Conservation (phyloP, 2,329 filamentous ascomycete genomes). For the Blastomyces parvus region DNA sequence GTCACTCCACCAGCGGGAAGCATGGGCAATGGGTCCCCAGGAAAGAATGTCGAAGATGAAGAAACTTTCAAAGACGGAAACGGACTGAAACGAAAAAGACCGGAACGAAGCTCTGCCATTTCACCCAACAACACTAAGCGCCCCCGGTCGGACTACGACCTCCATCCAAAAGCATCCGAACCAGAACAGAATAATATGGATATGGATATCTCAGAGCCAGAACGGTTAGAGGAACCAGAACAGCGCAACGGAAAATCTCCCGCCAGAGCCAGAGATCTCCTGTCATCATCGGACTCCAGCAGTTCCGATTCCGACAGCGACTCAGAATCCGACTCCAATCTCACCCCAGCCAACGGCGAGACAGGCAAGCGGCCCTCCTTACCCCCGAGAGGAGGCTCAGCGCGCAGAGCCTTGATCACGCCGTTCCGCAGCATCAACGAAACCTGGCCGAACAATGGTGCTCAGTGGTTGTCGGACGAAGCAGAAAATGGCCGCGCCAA, state of each 20-base stretch:
- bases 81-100: not conserved
- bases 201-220: not conserved
- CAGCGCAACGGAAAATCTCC: not conserved
- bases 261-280: not conserved
- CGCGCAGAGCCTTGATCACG: not conserved
- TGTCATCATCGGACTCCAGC: not conserved
- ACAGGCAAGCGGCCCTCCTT: not conserved
- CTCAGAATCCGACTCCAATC: constrained; percentile 12
- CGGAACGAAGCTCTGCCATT: not conserved
- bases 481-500: not conserved
- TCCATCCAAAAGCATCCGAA: not conserved
- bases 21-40: not conserved
- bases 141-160: too few relatives aligned
- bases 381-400: not conserved
- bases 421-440: not conserved
- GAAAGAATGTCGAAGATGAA: not conserved
- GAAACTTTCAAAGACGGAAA: not conserved
- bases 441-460: not conserved
- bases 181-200: not conserved
- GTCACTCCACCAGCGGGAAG: not conserved
- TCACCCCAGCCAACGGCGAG: not conserved
- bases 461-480: not conserved
- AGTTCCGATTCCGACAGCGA: constrained; percentile 16
- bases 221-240: not conserved
- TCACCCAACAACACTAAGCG: not conserved